Percentiles rank a stretch among this genome's conserved stretches.
phyloP scores from a whole-genome alignment of 768 basidiomycete genomes.

The Lyophyllum atratum region DNA sequence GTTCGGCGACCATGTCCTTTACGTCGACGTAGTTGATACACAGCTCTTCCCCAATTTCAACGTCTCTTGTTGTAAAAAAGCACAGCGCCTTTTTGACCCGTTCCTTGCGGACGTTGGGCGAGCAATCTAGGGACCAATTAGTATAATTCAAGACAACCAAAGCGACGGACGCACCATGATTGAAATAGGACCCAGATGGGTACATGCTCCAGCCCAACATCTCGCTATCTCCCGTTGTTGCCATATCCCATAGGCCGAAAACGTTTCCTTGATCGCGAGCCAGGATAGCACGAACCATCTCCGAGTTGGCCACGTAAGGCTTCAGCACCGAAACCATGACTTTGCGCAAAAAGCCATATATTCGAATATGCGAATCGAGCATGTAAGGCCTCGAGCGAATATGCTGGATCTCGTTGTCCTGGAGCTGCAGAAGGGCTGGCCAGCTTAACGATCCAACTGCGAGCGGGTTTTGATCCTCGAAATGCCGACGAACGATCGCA shows the following conservation, averaged over 20 bases:
- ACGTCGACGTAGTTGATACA: slow-evolving; percentile 58
- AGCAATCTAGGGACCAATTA: slow-evolving; percentile 41
- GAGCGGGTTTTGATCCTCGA: slow-evolving; percentile 29
- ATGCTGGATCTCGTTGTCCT: slow-evolving; percentile 56
- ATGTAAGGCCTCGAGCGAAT: slow-evolving; percentile 48
- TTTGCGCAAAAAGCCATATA: slow-evolving; percentile 54
- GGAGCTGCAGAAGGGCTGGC: slow-evolving; percentile 53
- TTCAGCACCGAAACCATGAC: slow-evolving; percentile 28
- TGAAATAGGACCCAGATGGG: slow-evolving; percentile 64
- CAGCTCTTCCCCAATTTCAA: slow-evolving; percentile 54
- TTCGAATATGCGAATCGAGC: slow-evolving; percentile 51
- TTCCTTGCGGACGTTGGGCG: slow-evolving; percentile 51
- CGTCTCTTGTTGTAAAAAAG: slow-evolving; percentile 45
- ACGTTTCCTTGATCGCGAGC: slow-evolving; percentile 66
- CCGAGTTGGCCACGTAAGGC: slow-evolving; percentile 39
- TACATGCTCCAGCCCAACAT: slow-evolving; percentile 72
- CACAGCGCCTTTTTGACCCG: slow-evolving; percentile 44
- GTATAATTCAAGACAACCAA: neutral
- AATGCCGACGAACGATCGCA: slow-evolving; percentile 47
- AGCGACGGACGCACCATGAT: slow-evolving; percentile 50
- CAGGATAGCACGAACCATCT: slow-evolving; percentile 53
- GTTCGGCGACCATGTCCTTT: slow-evolving; percentile 33
- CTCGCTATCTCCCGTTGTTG: slow-evolving; percentile 46
- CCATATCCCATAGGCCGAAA: slow-evolving; percentile 69
- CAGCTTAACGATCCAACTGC: slow-evolving; percentile 30